phyloP scores from a whole-genome alignment of 345 rosid genomes.

The Psidium friedrichsthalianum region DNA sequence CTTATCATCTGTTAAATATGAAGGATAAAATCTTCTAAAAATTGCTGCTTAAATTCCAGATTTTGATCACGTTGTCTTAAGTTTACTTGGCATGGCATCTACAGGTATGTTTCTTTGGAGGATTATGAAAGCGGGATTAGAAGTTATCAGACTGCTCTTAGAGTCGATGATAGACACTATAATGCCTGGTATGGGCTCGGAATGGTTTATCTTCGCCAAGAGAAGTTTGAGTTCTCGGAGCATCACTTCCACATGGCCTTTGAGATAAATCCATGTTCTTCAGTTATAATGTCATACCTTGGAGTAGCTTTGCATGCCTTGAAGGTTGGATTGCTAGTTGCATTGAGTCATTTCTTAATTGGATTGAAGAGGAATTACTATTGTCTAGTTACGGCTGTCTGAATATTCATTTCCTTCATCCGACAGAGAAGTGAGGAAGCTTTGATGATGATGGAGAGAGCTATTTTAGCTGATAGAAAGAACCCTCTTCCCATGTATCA shows the following conservation, averaged over 20 bases:
- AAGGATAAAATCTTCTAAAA: not conserved
- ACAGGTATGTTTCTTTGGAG: constrained; percentile 79
- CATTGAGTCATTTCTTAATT: not conserved
- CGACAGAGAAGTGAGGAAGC: constrained; percentile 85
- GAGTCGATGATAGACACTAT: constrained; percentile 88
- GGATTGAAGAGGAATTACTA: not conserved
- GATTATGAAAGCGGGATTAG: constrained; percentile 93
- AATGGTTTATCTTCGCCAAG: constrained; percentile 89
- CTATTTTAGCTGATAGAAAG: constrained; percentile 80
- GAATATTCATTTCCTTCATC: not conserved
- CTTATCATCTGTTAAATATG: not conserved
- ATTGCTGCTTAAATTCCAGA: not conserved
- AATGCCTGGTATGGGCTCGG: constrained; percentile 98
- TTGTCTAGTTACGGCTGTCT: not conserved
- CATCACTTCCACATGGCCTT: constrained; percentile 93
- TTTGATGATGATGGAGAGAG: constrained; percentile 81
- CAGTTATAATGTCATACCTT: constrained; percentile 93
- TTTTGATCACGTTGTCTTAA: not conserved
- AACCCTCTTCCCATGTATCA: constrained; percentile 98
- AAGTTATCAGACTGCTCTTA: constrained; percentile 86
- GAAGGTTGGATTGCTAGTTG: constrained; percentile 30
- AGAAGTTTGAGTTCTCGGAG: constrained; percentile 88
- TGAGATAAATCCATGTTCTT: constrained; percentile 72
- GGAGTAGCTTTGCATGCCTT: constrained; percentile 84
- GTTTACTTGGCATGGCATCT: not conserved